These are phyloP conservation scores for Solanum arcanum DNA, from an alignment of 257 asterid genomes.

Conservation along the genomic window DNA sequence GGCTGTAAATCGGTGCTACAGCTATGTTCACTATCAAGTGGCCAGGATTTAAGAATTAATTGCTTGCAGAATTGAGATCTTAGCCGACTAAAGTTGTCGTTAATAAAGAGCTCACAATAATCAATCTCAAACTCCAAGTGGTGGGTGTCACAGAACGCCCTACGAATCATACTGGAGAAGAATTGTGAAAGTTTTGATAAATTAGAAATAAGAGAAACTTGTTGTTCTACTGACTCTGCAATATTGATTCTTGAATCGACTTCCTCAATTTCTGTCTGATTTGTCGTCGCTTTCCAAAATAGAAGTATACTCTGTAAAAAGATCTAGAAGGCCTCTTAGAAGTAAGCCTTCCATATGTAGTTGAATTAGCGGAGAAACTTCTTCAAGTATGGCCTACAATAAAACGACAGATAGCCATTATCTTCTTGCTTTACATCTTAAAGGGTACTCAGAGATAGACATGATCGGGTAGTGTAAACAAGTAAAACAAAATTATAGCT, in stretches of 20 bases:
- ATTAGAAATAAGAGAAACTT: constrained; percentile 48
- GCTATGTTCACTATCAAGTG: constrained; percentile 17
- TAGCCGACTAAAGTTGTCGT: constrained; percentile 23
- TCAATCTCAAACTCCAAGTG: constrained; percentile 40
- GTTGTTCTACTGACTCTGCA: constrained; percentile 29
- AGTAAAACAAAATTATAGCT: background rate
- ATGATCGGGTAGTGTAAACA: background rate
- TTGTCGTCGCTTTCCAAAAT: constrained; percentile 32
- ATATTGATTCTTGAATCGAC: constrained; percentile 20
- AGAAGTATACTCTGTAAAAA: constrained; percentile 29
- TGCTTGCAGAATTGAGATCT: constrained; percentile 36
- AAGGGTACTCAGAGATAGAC: background rate
- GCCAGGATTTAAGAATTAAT: constrained; percentile 28
- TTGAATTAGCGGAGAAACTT: constrained; percentile 33
- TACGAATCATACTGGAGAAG: constrained; percentile 26
- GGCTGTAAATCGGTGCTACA: constrained; percentile 27
- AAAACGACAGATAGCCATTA: background rate
- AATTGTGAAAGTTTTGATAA: constrained; percentile 35
- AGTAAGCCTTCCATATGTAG: constrained; percentile 53
- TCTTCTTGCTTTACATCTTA: background rate
- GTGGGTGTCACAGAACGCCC: constrained; percentile 22
- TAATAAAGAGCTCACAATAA: constrained; percentile 15
- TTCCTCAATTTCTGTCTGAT: constrained; percentile 9
- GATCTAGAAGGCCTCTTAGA: constrained; percentile 41
- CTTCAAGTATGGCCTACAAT: constrained; percentile 6